phyloP scores from a whole-genome alignment of 2,329 filamentous ascomycete species.

The Penicillium decumbens region DNA sequence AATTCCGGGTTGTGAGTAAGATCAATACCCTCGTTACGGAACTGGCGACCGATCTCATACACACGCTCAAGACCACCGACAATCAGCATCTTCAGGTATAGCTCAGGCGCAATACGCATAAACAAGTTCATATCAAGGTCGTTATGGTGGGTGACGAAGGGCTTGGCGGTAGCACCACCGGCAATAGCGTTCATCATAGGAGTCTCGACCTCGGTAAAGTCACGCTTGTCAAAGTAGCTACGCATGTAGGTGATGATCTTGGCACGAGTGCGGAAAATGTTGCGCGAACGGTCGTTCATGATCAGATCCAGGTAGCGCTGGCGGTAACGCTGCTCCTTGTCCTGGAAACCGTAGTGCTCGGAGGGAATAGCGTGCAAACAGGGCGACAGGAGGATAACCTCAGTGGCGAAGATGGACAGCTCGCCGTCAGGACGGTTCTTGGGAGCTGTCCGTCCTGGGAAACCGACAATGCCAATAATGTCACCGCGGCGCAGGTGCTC shows the following conservation, averaged over 20 bases:
- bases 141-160: slow-evolving; percentile 94
- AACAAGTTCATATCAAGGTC: slow-evolving; percentile 92
- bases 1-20: slow-evolving; percentile 98
- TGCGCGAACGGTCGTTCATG: slow-evolving; percentile 83
- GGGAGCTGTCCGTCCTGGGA: slow-evolving; percentile 77
- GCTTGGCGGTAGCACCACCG: slow-evolving; percentile 90
- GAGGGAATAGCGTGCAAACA: slow-evolving; percentile 82
- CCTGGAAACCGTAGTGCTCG: slow-evolving; percentile 91
- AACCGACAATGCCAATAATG: slow-evolving; percentile 82
- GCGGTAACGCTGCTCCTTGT: slow-evolving; percentile 87
- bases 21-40: slow-evolving; percentile 89
- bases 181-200: slow-evolving; percentile 97
- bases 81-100: slow-evolving; percentile 94
- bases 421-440: slow-evolving; percentile 87
- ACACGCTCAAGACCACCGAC: slow-evolving; percentile 92
- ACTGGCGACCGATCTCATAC: slow-evolving; percentile 92
- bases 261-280: slow-evolving; percentile 77
- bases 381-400: slow-evolving; percentile 80
- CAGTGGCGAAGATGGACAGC: slow-evolving; percentile 84
- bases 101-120: slow-evolving; percentile 89
- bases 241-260: slow-evolving; percentile 88
- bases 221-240: slow-evolving; percentile 77
- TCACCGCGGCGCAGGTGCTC: slow-evolving; percentile 85
- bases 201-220: slow-evolving; percentile 93
- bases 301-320: slow-evolving; percentile 94